These are phyloP conservation scores for Choiromyces venosus DNA, from an alignment of 495 filamentous ascomycete species.

Conservation along the genomic window DNA sequence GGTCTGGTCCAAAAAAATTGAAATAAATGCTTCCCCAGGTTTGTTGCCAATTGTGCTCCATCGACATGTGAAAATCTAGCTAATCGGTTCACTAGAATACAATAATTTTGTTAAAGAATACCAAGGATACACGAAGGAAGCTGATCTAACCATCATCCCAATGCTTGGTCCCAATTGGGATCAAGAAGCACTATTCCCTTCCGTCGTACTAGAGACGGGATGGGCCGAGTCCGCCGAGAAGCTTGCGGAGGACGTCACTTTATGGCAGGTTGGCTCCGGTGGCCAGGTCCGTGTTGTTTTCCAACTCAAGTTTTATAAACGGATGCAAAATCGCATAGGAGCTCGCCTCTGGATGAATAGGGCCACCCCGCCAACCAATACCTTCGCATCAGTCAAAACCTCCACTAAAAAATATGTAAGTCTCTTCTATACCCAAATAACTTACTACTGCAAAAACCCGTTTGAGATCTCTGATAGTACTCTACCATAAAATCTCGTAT, in stretches of 20 bases:
- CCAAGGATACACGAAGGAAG: neutral
- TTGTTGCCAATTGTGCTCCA: neutral
- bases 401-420: neutral
- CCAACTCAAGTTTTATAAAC: constrained; percentile 4
- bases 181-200: constrained; percentile 1
- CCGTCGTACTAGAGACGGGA: neutral
- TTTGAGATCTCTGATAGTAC: no score
- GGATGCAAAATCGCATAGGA: neutral
- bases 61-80: neutral
- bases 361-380: neutral
- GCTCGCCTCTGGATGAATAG: neutral
- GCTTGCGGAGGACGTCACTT: neutral
- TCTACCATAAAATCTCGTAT: neutral
- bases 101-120: neutral
- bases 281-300: neutral
- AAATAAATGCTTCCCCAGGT: neutral
- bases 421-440: neutral
- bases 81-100: neutral
- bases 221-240: neutral
- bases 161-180: neutral
- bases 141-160: neutral
- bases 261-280: neutral
- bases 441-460: neutral
- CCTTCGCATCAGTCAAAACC: neutral
- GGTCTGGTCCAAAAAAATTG: neutral